Evolutionary conservation across 2,329 filamentous ascomycete genomes (phyloP), one percentile per base, ranked within the genome.

Genomic region (Aspergillus bombycis): DNA sequence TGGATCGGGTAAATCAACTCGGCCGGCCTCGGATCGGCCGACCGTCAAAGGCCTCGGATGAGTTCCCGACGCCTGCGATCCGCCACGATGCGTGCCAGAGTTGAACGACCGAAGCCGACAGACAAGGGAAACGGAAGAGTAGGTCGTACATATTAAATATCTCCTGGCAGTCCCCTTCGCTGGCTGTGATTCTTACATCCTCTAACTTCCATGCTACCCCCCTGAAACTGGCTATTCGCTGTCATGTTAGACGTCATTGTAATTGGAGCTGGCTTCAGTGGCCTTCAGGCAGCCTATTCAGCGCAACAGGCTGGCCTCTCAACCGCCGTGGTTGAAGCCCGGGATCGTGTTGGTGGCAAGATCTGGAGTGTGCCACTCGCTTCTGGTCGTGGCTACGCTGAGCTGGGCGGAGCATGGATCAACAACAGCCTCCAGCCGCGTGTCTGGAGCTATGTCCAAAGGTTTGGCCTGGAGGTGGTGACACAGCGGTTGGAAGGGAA

Each of bases 301-400:
- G 63, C 74, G 1, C 68, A 73, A 34, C 64, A 71, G 34, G 67
- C 71, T 1, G 77, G 77, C 1, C 63, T 75, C 0, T 77, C 75
- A 4, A 69, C 69, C 12, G 65, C 70, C 1, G 73, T 81, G 14
- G 67, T 81, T 0, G 80, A 82, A 59, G 79, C 79, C 7, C 67
- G 78, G 9, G 73, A 80, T 63, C 75, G 80, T 2, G 77, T 81
- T 2, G 79, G 79, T 7, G 80, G 80, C 2, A 80, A 79, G 64
- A 76, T 71, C 0, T 78, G 71, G 70, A 74, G 67, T 10, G 56
- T 65, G 14, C 66, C 67, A 9, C 57, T 68, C 9, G 64, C 66
- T 14, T 61, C 65, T 11, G 68, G 68, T 1, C 61, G 68, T n/a
- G 70, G 71, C 14, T 63, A 67, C 19, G 69, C 70, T 4, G 76